A percentile compares a stretch with the other conserved stretches of the same genome.
phyloP scores from a whole-genome alignment of 1,284 basidiomycete species.

The Sporisorium iseilematis-ciliati region DNA sequence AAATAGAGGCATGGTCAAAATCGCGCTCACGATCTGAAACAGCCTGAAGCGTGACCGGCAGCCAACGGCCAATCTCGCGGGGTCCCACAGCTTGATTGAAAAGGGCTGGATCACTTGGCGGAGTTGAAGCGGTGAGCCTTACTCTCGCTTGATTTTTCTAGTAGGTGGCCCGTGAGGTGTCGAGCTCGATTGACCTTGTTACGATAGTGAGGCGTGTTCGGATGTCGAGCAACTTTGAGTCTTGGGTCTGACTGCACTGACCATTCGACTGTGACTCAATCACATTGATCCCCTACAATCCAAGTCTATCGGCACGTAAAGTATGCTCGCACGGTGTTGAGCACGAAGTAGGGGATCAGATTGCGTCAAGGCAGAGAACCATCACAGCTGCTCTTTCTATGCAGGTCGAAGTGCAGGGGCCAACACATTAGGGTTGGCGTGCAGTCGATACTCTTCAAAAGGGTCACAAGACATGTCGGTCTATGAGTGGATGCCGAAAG shows the following conservation, averaged over 20 bases:
- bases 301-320: neutral
- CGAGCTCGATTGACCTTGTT: neutral
- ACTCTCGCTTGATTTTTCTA: neutral
- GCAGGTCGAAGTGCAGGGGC: slow-evolving; percentile 32
- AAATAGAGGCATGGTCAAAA: neutral
- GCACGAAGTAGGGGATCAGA: neutral
- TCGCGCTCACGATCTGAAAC: slow-evolving; percentile 1
- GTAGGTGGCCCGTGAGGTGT: neutral
- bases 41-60: neutral
- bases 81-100: neutral
- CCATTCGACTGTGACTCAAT: neutral
- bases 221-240: neutral
- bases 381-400: neutral
- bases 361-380: neutral
- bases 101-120: neutral
- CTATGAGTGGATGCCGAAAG: neutral
- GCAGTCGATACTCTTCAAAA: slow-evolving; percentile 4
- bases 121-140: neutral
- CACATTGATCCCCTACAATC: neutral
- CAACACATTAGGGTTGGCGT: slow-evolving; percentile 12
- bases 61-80: slow-evolving; percentile 6
- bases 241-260: neutral
- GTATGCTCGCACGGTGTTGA: neutral
- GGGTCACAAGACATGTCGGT: slow-evolving; percentile 40
- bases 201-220: neutral